phyloP scores from a whole-genome alignment of 1,284 basidiomycete species.

The Hymenochaete sp. region DNA sequence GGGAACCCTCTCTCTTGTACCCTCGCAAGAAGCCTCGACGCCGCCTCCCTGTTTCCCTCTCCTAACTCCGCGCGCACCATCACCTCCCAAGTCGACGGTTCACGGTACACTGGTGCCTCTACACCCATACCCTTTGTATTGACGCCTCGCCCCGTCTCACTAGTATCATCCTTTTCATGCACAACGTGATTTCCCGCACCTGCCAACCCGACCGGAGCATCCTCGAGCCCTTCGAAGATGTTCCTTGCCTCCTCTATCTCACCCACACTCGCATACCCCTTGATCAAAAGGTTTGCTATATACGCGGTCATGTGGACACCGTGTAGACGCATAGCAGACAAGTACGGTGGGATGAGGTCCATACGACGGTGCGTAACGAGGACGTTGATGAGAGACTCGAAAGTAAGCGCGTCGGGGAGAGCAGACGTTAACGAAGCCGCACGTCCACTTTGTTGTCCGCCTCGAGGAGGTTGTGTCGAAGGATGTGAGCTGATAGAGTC shows the following conservation, averaged over 20 bases:
- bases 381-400: slow-evolving; percentile 87
- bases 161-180: slow-evolving; percentile 26
- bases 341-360: slow-evolving; percentile 71
- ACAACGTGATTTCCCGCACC: slow-evolving; percentile 83
- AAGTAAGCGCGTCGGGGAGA: slow-evolving; percentile 78
- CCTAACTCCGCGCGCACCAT: slow-evolving; percentile 93
- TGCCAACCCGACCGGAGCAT: slow-evolving; percentile 81
- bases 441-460: slow-evolving; percentile 21
- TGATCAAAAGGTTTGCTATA: slow-evolving; percentile 89
- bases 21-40: slow-evolving; percentile 64
- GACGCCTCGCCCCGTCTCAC: too few species aligned
- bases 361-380: slow-evolving; percentile 72
- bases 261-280: slow-evolving; percentile 72
- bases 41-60: slow-evolving; percentile 64
- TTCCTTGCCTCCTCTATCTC: slow-evolving; percentile 62
- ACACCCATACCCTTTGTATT: too few species aligned
- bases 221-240: slow-evolving; percentile 83
- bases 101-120: slow-evolving; percentile 72
- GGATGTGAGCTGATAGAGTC: slow-evolving; percentile 59
- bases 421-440: slow-evolving; percentile 14
- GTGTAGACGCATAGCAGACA: slow-evolving; percentile 51
- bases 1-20: slow-evolving; percentile 70
- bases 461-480: slow-evolving; percentile 29
- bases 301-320: slow-evolving; percentile 91
- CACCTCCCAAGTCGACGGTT: slow-evolving; percentile 87